Evolutionary conservation across 2,329 filamentous ascomycete species (phyloP).

Genomic region (Phaeomoniella chlamydospora): DNA sequence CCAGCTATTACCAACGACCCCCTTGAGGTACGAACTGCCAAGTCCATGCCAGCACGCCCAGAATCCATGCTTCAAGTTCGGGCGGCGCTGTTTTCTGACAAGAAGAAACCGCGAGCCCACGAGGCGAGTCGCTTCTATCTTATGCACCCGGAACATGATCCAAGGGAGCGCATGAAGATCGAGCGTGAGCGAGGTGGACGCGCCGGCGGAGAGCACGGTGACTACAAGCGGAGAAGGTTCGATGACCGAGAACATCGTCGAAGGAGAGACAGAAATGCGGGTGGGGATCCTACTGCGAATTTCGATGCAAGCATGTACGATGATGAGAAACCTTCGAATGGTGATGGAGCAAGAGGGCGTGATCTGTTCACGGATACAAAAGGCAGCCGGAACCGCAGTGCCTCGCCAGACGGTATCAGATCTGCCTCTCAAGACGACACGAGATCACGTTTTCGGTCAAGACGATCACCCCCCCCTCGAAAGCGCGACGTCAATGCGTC

Average conservation of each 20-base stretch:
- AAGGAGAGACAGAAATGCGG: conserved; percentile 22
- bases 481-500: conserved; percentile 11
- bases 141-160: conserved; percentile 78
- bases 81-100: conserved; percentile 59
- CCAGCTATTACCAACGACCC: conserved; percentile 33
- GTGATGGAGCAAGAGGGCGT: conserved; percentile 14
- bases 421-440: conserved; percentile 16
- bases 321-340: conserved; percentile 36
- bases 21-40: conserved; percentile 55
- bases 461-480: conserved; percentile 13
- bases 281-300: conserved; percentile 12
- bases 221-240: conserved; percentile 39
- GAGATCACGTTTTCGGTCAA: conserved; percentile 17
- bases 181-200: conserved; percentile 31
- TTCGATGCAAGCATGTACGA: conserved; percentile 77
- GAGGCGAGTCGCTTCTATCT: conserved; percentile 83
- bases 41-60: conserved; percentile 51
- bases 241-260: conserved; percentile 41
- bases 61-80: conserved; percentile 58
- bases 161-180: conserved; percentile 52
- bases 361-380: conserved; percentile 25
- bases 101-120: conserved; percentile 65
- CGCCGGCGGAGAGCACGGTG: conserved; percentile 21
- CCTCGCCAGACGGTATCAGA: conserved; percentile 36
- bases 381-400: conserved; percentile 38